phyloP scores from a whole-genome alignment of 192 early-diverging fungal genomes.

The Neocallimastix lanati region DNA sequence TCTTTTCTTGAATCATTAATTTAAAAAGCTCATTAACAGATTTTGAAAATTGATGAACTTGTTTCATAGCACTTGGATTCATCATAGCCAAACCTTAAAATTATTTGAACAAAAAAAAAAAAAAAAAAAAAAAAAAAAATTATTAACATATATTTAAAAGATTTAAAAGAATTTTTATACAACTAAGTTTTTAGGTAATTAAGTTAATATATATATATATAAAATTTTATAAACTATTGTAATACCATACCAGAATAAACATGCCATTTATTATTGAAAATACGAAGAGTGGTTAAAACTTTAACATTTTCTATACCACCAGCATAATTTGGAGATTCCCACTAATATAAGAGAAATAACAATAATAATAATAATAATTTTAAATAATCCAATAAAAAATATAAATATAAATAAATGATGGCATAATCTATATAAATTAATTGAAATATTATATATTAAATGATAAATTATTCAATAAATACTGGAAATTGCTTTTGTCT shows the following conservation, averaged over 20 bases:
- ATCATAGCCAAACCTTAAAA: conserved; percentile 63
- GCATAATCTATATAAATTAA: no score
- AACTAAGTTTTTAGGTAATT: no score
- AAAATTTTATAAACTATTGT: no score
- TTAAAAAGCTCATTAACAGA: conserved; percentile 84
- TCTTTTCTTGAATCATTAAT: conserved; percentile 76
- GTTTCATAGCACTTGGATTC: conserved; percentile 69
- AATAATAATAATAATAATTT: no score
- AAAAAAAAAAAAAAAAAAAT: no score
- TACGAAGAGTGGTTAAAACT: conserved; percentile 77
- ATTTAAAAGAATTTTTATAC: no score
- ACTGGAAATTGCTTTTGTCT: conserved; percentile 59
- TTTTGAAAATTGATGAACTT: conserved; percentile 73
- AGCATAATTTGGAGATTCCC: conserved; percentile 69
- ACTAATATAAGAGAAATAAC: conserved; percentile 28
- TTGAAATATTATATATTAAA: no score
- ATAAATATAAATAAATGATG: no score
- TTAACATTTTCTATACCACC: conserved; percentile 97
- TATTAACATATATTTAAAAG: no score
- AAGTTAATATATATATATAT: no score
- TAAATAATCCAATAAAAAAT: no score
- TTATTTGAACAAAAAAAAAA: no score
- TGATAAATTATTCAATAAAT: not conserved
- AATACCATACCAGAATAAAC: conserved; percentile 79
- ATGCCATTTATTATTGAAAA: conserved; percentile 93